Evolutionary conservation across 352 stramenopile genomes (phyloP).

Genomic region (Saprolegnia parasitica): DNA sequence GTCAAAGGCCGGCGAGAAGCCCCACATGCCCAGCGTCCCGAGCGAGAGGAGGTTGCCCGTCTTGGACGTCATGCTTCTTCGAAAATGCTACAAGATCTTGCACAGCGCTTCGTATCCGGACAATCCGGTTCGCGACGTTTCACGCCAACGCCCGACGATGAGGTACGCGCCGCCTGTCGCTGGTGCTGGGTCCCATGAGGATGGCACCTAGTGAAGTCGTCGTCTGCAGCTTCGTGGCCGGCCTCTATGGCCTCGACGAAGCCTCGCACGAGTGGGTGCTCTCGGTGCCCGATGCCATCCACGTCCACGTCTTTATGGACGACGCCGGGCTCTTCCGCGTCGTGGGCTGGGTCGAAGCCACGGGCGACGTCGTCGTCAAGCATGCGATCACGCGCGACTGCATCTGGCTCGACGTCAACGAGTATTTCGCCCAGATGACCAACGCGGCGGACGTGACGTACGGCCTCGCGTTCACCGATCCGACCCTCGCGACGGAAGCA

Average conservation of each 20-base stretch:
- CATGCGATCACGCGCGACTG: conserved; percentile 22
- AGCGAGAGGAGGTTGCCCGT: conserved; percentile 31
- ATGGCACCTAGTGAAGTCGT: conserved; percentile 2
- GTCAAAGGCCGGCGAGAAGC: conserved; percentile 77
- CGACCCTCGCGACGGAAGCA: conserved; percentile 10
- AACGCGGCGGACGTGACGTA: conserved; percentile 9
- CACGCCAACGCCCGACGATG: background rate
- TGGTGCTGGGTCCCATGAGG: background rate
- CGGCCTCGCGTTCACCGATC: conserved; percentile 17
- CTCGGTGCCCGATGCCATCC: background rate
- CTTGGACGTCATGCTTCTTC: conserved; percentile 15
- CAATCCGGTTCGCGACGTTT: background rate
- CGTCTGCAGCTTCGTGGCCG: conserved; percentile 22
- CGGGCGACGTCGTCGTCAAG: conserved; percentile 25
- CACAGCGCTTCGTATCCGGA: conserved; percentile 1
- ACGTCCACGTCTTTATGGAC: conserved; percentile 27
- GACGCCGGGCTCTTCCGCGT: conserved; percentile 13
- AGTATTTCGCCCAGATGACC: conserved; percentile 28
- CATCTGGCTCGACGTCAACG: conserved; percentile 26
- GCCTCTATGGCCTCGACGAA: conserved; percentile 17
- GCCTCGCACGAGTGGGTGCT: conserved; percentile 19
- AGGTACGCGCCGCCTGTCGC: background rate
- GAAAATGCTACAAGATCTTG: conserved; percentile 14
- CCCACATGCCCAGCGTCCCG: conserved; percentile 83
- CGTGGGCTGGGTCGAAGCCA: conserved; percentile 26